Evolutionary conservation across 2,329 filamentous ascomycete genomes (phyloP).

Genomic region (Trichophyton mentagrophytes): DNA sequence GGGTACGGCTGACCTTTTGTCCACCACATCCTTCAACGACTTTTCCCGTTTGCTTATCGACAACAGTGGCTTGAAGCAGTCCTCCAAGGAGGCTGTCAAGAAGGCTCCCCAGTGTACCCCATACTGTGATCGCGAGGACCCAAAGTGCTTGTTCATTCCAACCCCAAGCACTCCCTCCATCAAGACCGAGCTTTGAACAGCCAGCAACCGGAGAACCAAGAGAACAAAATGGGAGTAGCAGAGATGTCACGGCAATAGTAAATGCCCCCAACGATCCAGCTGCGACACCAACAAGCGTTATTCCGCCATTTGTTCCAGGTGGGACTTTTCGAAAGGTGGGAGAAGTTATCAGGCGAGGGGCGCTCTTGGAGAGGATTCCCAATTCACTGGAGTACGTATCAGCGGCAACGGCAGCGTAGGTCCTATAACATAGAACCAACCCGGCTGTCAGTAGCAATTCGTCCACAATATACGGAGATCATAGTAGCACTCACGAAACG

Average conservation of each 20-base stretch:
- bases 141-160: slow-evolving; percentile 43
- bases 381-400: slow-evolving; percentile 95
- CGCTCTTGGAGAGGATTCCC: slow-evolving; percentile 66
- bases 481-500: slow-evolving; percentile 25
- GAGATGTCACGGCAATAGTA: slow-evolving; percentile 53
- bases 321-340: slow-evolving; percentile 64
- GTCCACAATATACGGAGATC: not conserved
- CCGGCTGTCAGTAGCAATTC: not conserved
- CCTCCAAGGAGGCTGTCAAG: slow-evolving; percentile 82
- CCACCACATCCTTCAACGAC: slow-evolving; percentile 80
- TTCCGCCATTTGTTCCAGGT: slow-evolving; percentile 84
- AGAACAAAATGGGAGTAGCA: slow-evolving; percentile 55
- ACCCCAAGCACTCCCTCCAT: slow-evolving; percentile 31
- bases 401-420: slow-evolving; percentile 83
- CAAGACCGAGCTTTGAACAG: slow-evolving; percentile 10
- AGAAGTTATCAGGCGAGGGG: slow-evolving; percentile 77
- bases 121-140: slow-evolving; percentile 47
- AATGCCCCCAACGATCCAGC: slow-evolving; percentile 65
- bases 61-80: slow-evolving; percentile 70
- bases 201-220: slow-evolving; percentile 6
- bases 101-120: slow-evolving; percentile 67
- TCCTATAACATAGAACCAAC: slow-evolving; percentile 27
- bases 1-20: slow-evolving; percentile 34
- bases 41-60: slow-evolving; percentile 70
- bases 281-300: slow-evolving; percentile 59